phyloP scores from a whole-genome alignment of 2,329 filamentous ascomycete genomes.

The Ceratocystis colombiana region DNA sequence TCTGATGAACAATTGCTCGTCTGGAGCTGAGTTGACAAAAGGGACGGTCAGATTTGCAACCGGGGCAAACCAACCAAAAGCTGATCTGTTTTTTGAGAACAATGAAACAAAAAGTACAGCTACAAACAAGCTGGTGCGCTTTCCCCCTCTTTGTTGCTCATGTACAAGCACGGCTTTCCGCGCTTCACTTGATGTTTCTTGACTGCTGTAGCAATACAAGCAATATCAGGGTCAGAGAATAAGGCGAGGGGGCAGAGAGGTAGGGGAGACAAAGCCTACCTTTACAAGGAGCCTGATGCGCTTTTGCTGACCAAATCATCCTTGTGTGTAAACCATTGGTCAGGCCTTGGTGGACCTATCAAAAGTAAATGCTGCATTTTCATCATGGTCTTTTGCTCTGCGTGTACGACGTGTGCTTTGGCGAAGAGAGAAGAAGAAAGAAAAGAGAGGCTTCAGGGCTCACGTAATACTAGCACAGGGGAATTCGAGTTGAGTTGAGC shows the following conservation, averaged over 20 bases:
- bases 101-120: no score
- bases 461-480: not conserved
- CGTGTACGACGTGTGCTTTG: not conserved
- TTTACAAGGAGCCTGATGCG: not conserved
- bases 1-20: not conserved
- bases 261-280: not conserved
- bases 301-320: not conserved
- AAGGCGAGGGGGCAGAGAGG: not conserved
- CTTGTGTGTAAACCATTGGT: not conserved
- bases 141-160: no score
- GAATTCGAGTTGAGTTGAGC: not conserved
- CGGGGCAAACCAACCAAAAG: not conserved
- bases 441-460: not conserved
- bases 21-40: not conserved
- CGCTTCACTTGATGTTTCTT: not conserved
- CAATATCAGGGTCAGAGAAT: not conserved
- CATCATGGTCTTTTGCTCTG: not conserved
- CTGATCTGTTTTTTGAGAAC: no score
- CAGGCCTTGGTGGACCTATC: not conserved
- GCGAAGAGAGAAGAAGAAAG: not conserved
- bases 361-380: constrained; percentile 4
- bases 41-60: not conserved
- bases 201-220: not conserved
- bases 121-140: no score
- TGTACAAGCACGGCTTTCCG: not conserved